Conservation (phyloP, 371 early-diverging fungal species). For the Dentiscutata heterogama region DNA sequence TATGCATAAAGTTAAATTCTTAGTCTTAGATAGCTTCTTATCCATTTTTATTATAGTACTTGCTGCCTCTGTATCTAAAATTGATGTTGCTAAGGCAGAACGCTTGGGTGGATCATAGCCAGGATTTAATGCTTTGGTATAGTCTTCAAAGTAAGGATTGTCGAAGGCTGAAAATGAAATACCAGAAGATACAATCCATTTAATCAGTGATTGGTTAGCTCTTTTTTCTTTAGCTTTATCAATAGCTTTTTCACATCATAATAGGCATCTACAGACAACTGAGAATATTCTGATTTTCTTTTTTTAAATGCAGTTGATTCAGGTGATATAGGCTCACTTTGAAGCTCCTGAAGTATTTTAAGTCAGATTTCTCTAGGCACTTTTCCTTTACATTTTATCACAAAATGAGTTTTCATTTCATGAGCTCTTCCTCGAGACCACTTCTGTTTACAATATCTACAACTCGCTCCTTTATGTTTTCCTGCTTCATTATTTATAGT, state of each 20-base stretch:
- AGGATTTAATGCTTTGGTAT: background rate
- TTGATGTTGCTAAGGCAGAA: background rate
- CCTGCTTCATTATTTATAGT: conserved; percentile 9
- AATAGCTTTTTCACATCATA: background rate
- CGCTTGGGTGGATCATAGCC: background rate
- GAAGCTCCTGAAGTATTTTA: background rate
- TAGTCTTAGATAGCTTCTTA: background rate
- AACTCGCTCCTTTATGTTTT: conserved; percentile 5
- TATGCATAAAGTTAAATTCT: conserved; percentile 33
- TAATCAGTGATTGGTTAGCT: background rate
- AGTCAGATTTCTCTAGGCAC: background rate
- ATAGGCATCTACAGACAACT: background rate
- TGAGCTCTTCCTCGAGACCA: background rate
- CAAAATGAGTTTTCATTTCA: conserved; percentile 2
- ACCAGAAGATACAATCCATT: background rate
- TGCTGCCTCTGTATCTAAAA: background rate
- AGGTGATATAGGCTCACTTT: background rate
- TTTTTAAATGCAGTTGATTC: background rate
- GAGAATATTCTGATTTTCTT: background rate
- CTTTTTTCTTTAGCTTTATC: background rate
- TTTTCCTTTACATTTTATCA: background rate
- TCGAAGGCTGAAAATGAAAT: conserved; percentile 4
- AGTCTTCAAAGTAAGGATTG: background rate
- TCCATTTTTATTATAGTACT: background rate
- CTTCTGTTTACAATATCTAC: background rate